These are phyloP conservation scores for Musa itinerans DNA, from an alignment of 176 grass and related monocot genomes.

Conservation along the genomic window DNA sequence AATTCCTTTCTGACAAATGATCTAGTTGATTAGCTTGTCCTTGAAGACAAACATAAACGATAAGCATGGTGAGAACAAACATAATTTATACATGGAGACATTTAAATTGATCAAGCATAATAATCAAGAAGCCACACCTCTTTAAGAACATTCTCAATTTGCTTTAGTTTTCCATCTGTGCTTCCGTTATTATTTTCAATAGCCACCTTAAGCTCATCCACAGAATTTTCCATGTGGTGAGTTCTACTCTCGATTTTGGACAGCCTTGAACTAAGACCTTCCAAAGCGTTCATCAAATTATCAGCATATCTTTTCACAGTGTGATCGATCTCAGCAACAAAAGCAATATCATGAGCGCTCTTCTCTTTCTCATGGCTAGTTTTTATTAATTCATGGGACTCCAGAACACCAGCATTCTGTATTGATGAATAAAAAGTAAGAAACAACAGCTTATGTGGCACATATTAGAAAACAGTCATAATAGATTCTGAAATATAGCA, in stretches of 20 bases:
- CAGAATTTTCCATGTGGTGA: slow-evolving; percentile 55
- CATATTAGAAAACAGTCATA: not conserved
- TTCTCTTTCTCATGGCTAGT: slow-evolving; percentile 50
- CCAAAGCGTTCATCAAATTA: slow-evolving; percentile 61
- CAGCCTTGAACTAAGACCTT: slow-evolving; percentile 66
- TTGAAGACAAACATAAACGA: not conserved
- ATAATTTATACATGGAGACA: not conserved
- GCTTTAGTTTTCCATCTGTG: slow-evolving; percentile 78
- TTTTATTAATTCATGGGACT: slow-evolving; percentile 42
- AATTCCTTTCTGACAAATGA: no score
- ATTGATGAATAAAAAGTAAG: not conserved
- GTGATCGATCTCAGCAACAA: slow-evolving; percentile 60
- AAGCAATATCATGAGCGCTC: slow-evolving; percentile 29
- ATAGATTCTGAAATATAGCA: not conserved
- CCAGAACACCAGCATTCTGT: slow-evolving; percentile 42
- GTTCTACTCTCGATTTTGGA: slow-evolving; percentile 63
- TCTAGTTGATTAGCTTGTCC: no score
- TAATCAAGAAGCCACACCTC: slow-evolving; percentile 38
- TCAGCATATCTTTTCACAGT: slow-evolving; percentile 85
- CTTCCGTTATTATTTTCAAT: slow-evolving; percentile 54
- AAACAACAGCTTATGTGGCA: not conserved
- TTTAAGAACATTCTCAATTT: slow-evolving; percentile 70
- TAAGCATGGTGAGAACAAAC: not conserved
- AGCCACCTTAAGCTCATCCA: slow-evolving; percentile 56
- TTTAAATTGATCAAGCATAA: not conserved